A percentile compares a stretch with the other conserved stretches of the same genome.
phyloP scores from a whole-genome alignment of 495 filamentous ascomycete genomes.

The Trichoderma gamsii region DNA sequence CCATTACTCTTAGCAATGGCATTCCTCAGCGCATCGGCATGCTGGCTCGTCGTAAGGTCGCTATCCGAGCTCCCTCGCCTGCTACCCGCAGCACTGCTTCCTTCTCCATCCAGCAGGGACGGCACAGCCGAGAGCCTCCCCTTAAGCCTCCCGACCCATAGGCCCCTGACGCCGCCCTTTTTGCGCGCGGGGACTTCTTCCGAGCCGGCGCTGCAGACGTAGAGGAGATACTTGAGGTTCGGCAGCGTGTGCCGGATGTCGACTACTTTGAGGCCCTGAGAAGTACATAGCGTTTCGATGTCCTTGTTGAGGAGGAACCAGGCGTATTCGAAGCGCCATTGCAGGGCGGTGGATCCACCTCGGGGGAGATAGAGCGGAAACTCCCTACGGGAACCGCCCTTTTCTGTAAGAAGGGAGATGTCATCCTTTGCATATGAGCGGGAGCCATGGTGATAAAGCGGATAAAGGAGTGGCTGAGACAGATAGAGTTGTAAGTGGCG shows the following conservation, averaged over 20 bases:
- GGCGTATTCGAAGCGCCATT: conserved; percentile 88
- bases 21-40: conserved; percentile 34
- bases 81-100: conserved; percentile 37
- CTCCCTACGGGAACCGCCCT: conserved; percentile 43
- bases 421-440: conserved; percentile 73
- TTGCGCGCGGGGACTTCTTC: conserved; percentile 74
- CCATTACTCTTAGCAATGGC: conserved; percentile 23
- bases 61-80: conserved; percentile 46
- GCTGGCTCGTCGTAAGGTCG: conserved; percentile 27
- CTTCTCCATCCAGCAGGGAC: conserved; percentile 22
- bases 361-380: conserved; percentile 74
- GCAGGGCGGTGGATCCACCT: conserved; percentile 52
- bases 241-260: conserved; percentile 88
- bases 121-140: conserved; percentile 15
- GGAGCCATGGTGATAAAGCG: conserved; percentile 63
- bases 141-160: conserved; percentile 44
- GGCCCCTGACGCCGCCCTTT: conserved; percentile 64
- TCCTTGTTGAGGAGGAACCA: conserved; percentile 93
- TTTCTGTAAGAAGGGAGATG: conserved; percentile 59
- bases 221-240: conserved; percentile 89
- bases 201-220: conserved; percentile 70
- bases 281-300: conserved; percentile 74
- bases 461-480: conserved; percentile 71
- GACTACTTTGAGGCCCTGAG: conserved; percentile 66
- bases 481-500: conserved; percentile 80